phyloP scores from a whole-genome alignment of 1,284 basidiomycete genomes.

The Ceratobasidium sp. region DNA sequence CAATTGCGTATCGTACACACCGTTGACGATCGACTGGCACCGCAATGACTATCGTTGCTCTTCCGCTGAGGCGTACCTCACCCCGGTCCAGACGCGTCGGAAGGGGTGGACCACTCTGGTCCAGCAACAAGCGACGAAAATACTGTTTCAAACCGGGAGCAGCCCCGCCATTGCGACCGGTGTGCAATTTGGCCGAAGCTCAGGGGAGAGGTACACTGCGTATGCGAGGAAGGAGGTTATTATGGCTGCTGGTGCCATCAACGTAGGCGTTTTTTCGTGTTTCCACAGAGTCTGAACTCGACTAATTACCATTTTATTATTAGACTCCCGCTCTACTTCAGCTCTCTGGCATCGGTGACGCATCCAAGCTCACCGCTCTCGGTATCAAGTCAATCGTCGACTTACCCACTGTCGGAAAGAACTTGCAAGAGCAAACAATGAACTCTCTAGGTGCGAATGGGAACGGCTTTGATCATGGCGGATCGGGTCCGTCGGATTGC shows the following conservation, averaged over 20 bases:
- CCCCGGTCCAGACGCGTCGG: constrained; percentile 58
- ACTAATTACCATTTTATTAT: too few relatives aligned
- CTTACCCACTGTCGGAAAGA: constrained; percentile 39
- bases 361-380: constrained; percentile 16
- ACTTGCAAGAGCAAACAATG: constrained; percentile 46
- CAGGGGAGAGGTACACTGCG: constrained; percentile 14
- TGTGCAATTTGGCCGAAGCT: constrained; percentile 32
- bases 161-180: constrained; percentile 38
- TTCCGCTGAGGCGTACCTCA: constrained; percentile 62
- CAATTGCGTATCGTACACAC: constrained; percentile 69
- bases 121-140: constrained; percentile 55
- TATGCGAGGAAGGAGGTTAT: constrained; percentile 45
- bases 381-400: constrained; percentile 31
- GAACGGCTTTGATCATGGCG: constrained; percentile 51
- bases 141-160: constrained; percentile 50
- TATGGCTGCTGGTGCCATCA: constrained; percentile 37
- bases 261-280: neutral
- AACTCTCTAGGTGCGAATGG: constrained; percentile 42
- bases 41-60: constrained; percentile 58
- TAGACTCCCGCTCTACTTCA: constrained; percentile 38
- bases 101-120: constrained; percentile 59
- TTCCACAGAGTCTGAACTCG: too few relatives aligned
- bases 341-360: constrained; percentile 41
- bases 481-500: constrained; percentile 61
- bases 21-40: constrained; percentile 58